Evolutionary conservation across 2,329 filamentous ascomycete genomes (phyloP).

Genomic region (Stenocarpella maydis): DNA sequence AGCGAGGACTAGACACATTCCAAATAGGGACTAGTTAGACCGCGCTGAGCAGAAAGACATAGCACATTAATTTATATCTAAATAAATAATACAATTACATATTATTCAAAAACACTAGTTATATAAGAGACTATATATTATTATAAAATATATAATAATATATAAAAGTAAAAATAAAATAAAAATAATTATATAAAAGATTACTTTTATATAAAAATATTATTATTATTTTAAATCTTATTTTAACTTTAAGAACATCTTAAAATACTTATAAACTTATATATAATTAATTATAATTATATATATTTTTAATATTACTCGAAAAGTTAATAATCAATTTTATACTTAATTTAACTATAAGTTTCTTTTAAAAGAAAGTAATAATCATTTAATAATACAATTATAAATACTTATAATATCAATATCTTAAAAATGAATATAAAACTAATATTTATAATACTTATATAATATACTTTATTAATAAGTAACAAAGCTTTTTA

Average conservation of each 20-base stretch:
- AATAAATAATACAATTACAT: not conserved
- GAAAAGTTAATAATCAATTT: not conserved
- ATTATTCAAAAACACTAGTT: not conserved
- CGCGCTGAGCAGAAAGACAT: not conserved
- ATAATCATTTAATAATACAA: no score
- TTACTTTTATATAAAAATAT: not conserved
- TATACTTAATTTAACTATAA: no score
- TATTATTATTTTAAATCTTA: not conserved
- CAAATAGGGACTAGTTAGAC: not conserved
- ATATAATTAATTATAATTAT: no score
- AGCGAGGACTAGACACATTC: conserved; percentile 2
- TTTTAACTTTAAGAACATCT: no score
- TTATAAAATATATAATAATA: no score
- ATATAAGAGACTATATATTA: no score
- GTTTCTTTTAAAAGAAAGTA: not conserved
- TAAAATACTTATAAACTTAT: no score
- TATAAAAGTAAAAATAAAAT: not conserved
- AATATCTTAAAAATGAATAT: no score
- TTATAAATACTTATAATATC: no score
- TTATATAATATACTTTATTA: no score
- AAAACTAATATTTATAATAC: not conserved
- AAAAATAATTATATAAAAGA: not conserved
- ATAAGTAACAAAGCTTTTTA: no score
- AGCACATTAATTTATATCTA: not conserved
- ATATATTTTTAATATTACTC: not conserved